Base-by-base conservation (phyloP, 768 basidiomycete genomes). In the Leccinum boreale region DNA sequence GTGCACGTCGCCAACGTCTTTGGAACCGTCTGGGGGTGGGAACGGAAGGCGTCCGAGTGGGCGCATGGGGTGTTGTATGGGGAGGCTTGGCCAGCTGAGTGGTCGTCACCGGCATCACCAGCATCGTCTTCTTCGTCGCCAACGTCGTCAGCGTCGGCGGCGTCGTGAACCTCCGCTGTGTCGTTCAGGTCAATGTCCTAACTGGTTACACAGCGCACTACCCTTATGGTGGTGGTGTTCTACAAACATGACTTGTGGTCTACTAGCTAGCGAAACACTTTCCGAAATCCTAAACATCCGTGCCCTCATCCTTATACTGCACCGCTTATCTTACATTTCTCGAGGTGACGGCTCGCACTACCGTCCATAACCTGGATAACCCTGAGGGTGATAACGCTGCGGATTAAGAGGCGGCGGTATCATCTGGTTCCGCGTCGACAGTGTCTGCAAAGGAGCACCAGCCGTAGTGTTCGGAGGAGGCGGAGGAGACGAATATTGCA, bases 61-160 rank as follows among this genome's bases (percentile, higher is more conserved):
- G 79, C 81, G 23, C 67, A 67, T 62, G 77, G 66, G 46, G 50
- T 78, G 56, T 49, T 85, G 52, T 82, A 83, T 64, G 80, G 81
- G 19, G 62, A 59, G n/a, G 3, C 36, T 39, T 39, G 36, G 36
- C 36, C 36, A 39, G 17, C 26, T 26, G 26, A 8, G 39, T 19
- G 39, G 39, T 42, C 39, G 39, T 19, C 39, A 19, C 39, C 39
- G 9, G 39, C n/a, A 42, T 10, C 39, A 19, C n/a, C 39, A 0
- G 2, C 39, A 42, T 19, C 39, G n/a, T 12, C 31, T 12, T 42
- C 39, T 19, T 42, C 39, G 0, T 42, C 17, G 17, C 36, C 36
- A 17, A 17, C 39, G 10, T 19, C 39, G 4, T 5, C 39, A 10
- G 7, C 39, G 9, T 19, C 36, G 36, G 15, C 36, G 36, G 15